Evolutionary conservation across 495 filamentous ascomycete genomes (phyloP).

Genomic region (Daldinia vernicosa): DNA sequence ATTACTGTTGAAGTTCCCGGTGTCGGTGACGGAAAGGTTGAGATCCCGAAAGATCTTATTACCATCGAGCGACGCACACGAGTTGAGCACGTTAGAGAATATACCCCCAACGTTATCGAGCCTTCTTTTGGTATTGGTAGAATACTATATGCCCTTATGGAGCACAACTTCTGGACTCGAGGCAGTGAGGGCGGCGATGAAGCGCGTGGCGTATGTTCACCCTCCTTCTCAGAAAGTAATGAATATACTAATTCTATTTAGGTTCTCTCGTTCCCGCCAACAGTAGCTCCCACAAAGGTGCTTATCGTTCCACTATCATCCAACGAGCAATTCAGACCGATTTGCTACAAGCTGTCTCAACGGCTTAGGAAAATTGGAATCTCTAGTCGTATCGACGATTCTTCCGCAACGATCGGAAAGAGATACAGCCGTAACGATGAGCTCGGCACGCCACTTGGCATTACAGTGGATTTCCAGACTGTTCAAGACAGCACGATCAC

Average conservation of each 20-base stretch:
- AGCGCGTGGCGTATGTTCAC: constrained; percentile 68
- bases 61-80: constrained; percentile 65
- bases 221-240: not conserved
- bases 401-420: constrained; percentile 76
- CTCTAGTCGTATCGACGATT: constrained; percentile 72
- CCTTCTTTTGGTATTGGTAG: constrained; percentile 77
- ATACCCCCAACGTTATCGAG: constrained; percentile 75
- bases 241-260: constrained; percentile 44
- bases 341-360: constrained; percentile 63
- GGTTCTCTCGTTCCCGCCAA: constrained; percentile 79
- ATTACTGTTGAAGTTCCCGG: constrained; percentile 64
- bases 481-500: constrained; percentile 75
- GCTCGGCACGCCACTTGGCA: constrained; percentile 74
- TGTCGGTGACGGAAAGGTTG: constrained; percentile 64
- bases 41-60: constrained; percentile 65
- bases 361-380: constrained; percentile 68
- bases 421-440: constrained; percentile 78
- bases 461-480: constrained; percentile 80
- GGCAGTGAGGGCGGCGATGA: constrained; percentile 71
- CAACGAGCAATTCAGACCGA: constrained; percentile 67
- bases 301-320: constrained; percentile 76
- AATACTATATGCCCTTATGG: constrained; percentile 70
- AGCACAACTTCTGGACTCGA: constrained; percentile 73
- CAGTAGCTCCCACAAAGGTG: constrained; percentile 78
- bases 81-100: constrained; percentile 65